Percentiles rank a stretch among this genome's conserved stretches.
phyloP scores from a whole-genome alignment of 129 eudicot genomes.

The Rutidosis leptorrhynchoides region DNA sequence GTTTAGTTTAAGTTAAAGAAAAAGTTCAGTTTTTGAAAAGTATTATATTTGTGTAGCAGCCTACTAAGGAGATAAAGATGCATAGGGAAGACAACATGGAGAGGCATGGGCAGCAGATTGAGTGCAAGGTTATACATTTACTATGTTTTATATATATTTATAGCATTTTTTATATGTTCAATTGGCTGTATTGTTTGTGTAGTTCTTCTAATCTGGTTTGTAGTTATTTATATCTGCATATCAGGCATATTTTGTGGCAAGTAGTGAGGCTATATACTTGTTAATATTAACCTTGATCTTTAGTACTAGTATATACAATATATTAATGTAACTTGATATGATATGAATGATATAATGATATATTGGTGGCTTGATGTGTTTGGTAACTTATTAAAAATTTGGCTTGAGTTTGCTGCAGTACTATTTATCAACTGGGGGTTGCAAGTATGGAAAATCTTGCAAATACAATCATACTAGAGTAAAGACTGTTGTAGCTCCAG shows the following conservation, averaged over 20 bases:
- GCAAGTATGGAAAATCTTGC: constrained; percentile 85
- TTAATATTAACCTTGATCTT: neutral
- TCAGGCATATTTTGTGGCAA: neutral
- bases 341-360: constrained; percentile 1
- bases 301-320: no score
- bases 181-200: constrained; percentile 16
- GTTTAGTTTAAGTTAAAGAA: neutral
- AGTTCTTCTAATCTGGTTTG: constrained; percentile 11
- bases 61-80: constrained; percentile 32
- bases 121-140: constrained; percentile 76
- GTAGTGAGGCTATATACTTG: neutral
- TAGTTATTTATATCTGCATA: constrained; percentile 4
- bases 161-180: neutral
- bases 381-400: constrained; percentile 10
- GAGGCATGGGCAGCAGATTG: constrained; percentile 51
- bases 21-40: neutral
- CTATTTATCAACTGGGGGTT: constrained; percentile 68
- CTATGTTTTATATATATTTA: constrained; percentile 8
- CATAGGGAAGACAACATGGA: constrained; percentile 46
- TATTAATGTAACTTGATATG: no score
- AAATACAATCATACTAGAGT: constrained; percentile 58
- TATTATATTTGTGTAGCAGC: constrained; percentile 39
- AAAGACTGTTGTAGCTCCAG: constrained; percentile 39
- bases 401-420: constrained; percentile 57
- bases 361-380: constrained; percentile 16